Conservation (phyloP, 176 grass and related monocot genomes). For the Aegilops umbellulata region DNA sequence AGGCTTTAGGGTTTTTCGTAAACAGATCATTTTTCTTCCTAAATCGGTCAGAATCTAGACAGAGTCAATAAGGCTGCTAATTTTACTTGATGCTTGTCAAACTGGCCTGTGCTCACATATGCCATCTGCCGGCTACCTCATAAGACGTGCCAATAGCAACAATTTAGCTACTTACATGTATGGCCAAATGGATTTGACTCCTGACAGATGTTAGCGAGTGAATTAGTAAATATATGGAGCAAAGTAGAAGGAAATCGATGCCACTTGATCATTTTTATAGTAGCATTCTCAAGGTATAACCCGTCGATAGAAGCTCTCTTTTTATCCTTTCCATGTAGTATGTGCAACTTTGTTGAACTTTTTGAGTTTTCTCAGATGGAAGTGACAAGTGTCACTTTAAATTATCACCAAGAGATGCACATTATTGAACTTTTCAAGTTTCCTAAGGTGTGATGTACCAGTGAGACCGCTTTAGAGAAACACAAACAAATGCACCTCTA, state of each 20-base stretch:
- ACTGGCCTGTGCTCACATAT: conserved; percentile 10
- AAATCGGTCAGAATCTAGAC: not conserved
- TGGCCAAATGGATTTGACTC: not conserved
- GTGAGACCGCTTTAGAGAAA: not conserved
- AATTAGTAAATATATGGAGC: not conserved
- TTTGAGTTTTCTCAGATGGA: not conserved
- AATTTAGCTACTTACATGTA: not conserved
- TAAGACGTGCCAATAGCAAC: not conserved
- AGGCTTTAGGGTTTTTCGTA: not conserved
- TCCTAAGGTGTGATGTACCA: not conserved
- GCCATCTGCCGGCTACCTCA: not conserved
- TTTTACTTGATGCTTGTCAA: not conserved
- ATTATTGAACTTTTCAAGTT: not conserved
- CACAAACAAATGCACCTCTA: not conserved
- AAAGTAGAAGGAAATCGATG: not conserved
- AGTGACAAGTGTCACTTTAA: not conserved
- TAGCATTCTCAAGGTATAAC: conserved; percentile 20
- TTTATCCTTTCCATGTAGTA: not conserved
- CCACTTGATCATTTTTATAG: not conserved
- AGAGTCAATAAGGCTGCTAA: not conserved
- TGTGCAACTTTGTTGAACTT: not conserved
- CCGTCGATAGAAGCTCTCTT: not conserved
- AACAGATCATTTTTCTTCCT: not conserved
- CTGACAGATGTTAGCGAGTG: not conserved
- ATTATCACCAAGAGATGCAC: not conserved